Conservation (phyloP, 2,329 filamentous ascomycete species). For the Alternaria panax region DNA sequence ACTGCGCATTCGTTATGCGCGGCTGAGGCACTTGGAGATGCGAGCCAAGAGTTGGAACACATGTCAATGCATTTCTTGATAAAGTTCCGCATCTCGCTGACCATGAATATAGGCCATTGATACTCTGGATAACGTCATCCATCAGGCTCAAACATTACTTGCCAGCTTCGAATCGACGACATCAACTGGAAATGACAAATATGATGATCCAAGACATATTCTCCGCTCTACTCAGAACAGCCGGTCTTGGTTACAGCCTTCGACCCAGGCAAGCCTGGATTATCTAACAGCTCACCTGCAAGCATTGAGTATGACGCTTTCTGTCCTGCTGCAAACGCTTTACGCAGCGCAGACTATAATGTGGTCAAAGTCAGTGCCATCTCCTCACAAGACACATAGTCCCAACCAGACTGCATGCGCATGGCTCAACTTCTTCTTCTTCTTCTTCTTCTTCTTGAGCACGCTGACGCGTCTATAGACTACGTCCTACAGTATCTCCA, state of each 20-base stretch:
- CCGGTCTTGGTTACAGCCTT: conserved; percentile 17
- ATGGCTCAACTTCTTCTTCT: background rate
- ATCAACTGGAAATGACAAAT: conserved; percentile 12
- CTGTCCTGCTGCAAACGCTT: conserved; percentile 50
- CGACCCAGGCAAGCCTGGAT: conserved; percentile 28
- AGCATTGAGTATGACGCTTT: conserved; percentile 44
- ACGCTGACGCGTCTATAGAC: conserved; percentile 21
- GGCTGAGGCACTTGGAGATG: background rate
- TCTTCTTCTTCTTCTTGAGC: too few relatives aligned
- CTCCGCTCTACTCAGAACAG: conserved; percentile 4
- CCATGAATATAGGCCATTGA: conserved; percentile 39
- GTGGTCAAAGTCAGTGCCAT: conserved; percentile 46
- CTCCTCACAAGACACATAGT: background rate
- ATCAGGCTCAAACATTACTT: conserved; percentile 41
- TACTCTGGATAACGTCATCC: conserved; percentile 43
- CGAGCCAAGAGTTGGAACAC: background rate
- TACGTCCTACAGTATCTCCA: conserved; percentile 43
- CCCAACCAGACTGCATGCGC: background rate
- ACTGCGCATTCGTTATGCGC: background rate
- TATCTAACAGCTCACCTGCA: conserved; percentile 49
- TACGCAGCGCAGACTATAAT: conserved; percentile 49
- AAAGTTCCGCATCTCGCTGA: conserved; percentile 13
- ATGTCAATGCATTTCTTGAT: background rate
- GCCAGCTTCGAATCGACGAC: conserved; percentile 38
- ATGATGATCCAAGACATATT: conserved; percentile 7